A percentile compares a stretch with the other conserved stretches of the same genome.
Evolutionary conservation across 352 stramenopile genomes (phyloP).

Genomic region (Globisporangium splendens): DNA sequence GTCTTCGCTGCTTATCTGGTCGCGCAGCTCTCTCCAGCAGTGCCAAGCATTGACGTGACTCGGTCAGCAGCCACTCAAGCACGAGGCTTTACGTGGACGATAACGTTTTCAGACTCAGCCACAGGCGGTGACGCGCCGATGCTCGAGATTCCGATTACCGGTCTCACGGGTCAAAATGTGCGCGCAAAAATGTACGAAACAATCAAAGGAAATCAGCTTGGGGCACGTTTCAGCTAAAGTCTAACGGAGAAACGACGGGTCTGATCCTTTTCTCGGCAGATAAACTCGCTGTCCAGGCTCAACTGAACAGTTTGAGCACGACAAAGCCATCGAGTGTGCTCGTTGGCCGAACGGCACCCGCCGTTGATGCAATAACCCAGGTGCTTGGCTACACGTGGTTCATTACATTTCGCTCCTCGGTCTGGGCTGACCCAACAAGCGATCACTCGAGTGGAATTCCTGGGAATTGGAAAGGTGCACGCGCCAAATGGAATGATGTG

Average conservation of each 20-base stretch:
- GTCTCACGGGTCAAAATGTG: slow-evolving; percentile 31
- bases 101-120: slow-evolving; percentile 51
- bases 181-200: slow-evolving; percentile 61
- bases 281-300: slow-evolving; percentile 74
- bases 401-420: slow-evolving; percentile 93
- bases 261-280: slow-evolving; percentile 86
- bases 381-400: slow-evolving; percentile 88
- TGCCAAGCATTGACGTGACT: slow-evolving; percentile 48
- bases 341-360: slow-evolving; percentile 60
- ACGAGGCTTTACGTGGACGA: slow-evolving; percentile 77
- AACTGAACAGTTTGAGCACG: slow-evolving; percentile 90
- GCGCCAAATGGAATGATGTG: slow-evolving; percentile 80
- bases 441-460: slow-evolving; percentile 77
- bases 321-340: slow-evolving; percentile 91
- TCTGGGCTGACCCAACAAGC: slow-evolving; percentile 90
- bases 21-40: slow-evolving; percentile 25
- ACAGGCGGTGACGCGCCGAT: slow-evolving; percentile 85
- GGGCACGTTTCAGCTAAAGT: slow-evolving; percentile 93
- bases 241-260: slow-evolving; percentile 91
- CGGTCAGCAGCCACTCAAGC: slow-evolving; percentile 62
- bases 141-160: slow-evolving; percentile 32
- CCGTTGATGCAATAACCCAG: slow-evolving; percentile 43
- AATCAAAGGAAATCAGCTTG: slow-evolving; percentile 85
- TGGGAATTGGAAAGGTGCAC: slow-evolving; percentile 91
- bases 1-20: slow-evolving; percentile 40